A percentile compares a stretch with the other conserved stretches of the same genome.
These are phyloP conservation scores for Abelmoschus esculentus DNA, from an alignment of 345 rosid species.

Conservation along the genomic window DNA sequence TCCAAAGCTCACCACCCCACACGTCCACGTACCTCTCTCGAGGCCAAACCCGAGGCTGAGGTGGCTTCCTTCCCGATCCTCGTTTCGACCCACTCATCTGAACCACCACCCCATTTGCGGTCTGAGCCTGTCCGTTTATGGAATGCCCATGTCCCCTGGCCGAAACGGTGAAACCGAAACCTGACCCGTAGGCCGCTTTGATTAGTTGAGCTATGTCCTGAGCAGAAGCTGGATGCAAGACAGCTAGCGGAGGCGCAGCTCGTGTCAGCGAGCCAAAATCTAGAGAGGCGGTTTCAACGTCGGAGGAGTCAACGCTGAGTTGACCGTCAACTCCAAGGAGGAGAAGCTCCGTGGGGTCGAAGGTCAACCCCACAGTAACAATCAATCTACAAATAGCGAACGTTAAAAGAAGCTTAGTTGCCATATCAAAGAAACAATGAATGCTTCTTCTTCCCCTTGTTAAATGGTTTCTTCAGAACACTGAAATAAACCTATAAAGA, in stretches of 20 bases:
- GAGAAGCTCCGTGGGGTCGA: conserved; percentile 49
- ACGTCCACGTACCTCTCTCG: conserved; percentile 66
- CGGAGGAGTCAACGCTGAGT: conserved; percentile 49
- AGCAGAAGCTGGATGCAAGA: conserved; percentile 59
- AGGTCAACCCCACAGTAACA: conserved; percentile 60
- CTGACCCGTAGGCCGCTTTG: conserved; percentile 37
- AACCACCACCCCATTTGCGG: conserved; percentile 55
- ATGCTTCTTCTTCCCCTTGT: background rate
- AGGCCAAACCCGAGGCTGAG: conserved; percentile 33
- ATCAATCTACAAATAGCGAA: conserved; percentile 52
- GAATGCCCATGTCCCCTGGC: conserved; percentile 97
- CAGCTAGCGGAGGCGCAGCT: conserved; percentile 60
- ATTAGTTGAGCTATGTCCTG: conserved; percentile 61
- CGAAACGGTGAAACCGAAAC: conserved; percentile 55
- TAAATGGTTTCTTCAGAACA: background rate
- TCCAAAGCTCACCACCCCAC: conserved; percentile 99
- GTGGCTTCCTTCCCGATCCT: conserved; percentile 16
- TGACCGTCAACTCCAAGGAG: conserved; percentile 45
- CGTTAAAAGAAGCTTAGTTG: conserved; percentile 32
- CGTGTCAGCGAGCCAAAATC: conserved; percentile 65
- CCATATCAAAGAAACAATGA: conserved; percentile 23
- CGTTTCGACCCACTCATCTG: conserved; percentile 45
- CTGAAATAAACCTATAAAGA: background rate
- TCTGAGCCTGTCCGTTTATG: conserved; percentile 82
- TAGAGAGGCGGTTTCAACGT: conserved; percentile 42